These are phyloP conservation scores for Bipolaris bicolor DNA, from an alignment of 2,329 filamentous ascomycete genomes.

Conservation along the genomic window DNA sequence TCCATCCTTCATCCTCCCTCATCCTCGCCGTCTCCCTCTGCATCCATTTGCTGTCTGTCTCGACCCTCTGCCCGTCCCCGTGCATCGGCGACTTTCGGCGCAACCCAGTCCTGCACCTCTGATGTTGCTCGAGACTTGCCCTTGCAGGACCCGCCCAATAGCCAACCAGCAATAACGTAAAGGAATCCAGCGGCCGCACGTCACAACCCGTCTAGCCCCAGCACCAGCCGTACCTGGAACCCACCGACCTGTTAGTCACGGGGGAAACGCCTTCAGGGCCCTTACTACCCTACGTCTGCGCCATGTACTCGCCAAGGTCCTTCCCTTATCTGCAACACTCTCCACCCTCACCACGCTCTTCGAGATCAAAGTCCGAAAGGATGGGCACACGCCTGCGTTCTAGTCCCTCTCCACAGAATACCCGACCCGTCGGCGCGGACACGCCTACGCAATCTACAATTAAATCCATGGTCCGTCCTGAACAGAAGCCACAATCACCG, in stretches of 20 bases:
- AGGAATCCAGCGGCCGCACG: slow-evolving; percentile 35
- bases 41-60: slow-evolving; percentile 1
- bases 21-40: neutral
- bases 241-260: slow-evolving; percentile 33
- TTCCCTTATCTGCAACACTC: slow-evolving; percentile 50
- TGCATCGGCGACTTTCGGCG: slow-evolving; percentile 18
- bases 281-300: slow-evolving; percentile 29
- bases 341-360: slow-evolving; percentile 42
- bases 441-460: slow-evolving; percentile 15
- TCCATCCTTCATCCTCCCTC: neutral
- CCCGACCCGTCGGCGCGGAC: slow-evolving; percentile 18
- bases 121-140: slow-evolving; percentile 33
- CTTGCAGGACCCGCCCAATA: slow-evolving; percentile 41
- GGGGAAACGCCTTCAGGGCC: slow-evolving; percentile 31
- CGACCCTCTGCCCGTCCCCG: neutral
- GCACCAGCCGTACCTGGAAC: slow-evolving; percentile 22
- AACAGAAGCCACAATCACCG: slow-evolving; percentile 6
- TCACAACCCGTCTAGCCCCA: slow-evolving; percentile 33
- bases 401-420: slow-evolving; percentile 22
- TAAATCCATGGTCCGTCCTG: slow-evolving; percentile 10
- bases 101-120: slow-evolving; percentile 33
- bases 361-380: slow-evolving; percentile 28
- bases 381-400: slow-evolving; percentile 41
- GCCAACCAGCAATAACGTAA: slow-evolving; percentile 47
- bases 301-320: slow-evolving; percentile 55